Base-by-base conservation (phyloP, 225 moss, liverwort and hornwort species). In the Physcomitrellopsis africana region DNA sequence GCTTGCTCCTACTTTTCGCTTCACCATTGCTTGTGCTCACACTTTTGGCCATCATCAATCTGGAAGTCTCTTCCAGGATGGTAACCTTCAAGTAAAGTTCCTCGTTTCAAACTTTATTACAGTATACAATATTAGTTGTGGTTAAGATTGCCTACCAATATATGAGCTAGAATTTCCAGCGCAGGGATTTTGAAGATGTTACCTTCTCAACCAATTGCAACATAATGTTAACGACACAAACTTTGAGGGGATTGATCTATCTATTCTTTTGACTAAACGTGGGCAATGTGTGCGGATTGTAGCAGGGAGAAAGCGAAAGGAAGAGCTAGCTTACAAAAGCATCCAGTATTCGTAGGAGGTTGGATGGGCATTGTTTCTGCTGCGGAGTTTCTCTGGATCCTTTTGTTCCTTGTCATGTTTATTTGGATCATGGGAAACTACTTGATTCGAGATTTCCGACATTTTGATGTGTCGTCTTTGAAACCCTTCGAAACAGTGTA, bases 341-440 rank as follows among this genome's bases (percentile, higher is more conserved):
- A 82, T 73, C 89, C 89, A 13, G 43, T 86, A 20, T 22, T 89
- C 52, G 76, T 78, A 22, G 48, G 80, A 78, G 78, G 86, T 65
- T 53, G 80, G 72, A 87, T 86, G 79, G 89, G 89, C 74, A 77
- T 89, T 67, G 67, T 89, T 20, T 80, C 86, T 65, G 89, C 86
- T 63, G 82, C 86, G 17, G 89, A 89, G 70, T 72, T 84, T 60
- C 61, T 86, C 42, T 86, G 86, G 84, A 82, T 89, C 66, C 26
- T 80, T 68, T 61, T 86, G 48, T 86, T 89, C 69, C 66, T 89
- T 13, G 46, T 80, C 32, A 75, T 86, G 79, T 86, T 89, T 77
- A 76, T 64, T 60, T 89, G 89, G 89, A 82, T 86, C 22, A 75
- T 89, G 79, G 77, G 79, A 48, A 86, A 86, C 51, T 86, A 80